phyloP scores from a whole-genome alignment of 805 yeast species.

The Ogataea wickerhamii region DNA sequence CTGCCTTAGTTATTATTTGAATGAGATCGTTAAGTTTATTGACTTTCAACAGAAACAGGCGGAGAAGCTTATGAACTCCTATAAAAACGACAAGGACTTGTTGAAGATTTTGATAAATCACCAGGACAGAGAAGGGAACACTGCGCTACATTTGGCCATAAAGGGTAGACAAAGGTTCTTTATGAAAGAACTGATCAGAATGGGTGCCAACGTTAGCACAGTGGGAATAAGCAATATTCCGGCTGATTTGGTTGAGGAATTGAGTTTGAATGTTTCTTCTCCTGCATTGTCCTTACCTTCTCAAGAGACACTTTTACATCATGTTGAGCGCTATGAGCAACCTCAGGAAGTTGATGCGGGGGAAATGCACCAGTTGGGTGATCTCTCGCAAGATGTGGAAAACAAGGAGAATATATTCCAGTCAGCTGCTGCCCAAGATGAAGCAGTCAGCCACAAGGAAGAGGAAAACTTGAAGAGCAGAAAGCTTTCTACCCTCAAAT shows the following conservation, averaged over 20 bases:
- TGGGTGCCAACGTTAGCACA: constrained; percentile 40
- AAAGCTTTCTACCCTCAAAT: not conserved
- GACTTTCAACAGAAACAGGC: constrained; percentile 30
- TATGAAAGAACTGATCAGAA: constrained; percentile 40
- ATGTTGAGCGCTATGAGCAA: not conserved
- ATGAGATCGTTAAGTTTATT: constrained; percentile 29
- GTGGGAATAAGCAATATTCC: constrained; percentile 25
- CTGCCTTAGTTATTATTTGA: constrained; percentile 53
- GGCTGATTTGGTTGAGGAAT: constrained; percentile 18
- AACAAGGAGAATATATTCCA: constrained; percentile 48
- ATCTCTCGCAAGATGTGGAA: constrained; percentile 36
- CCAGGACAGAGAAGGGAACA: constrained; percentile 79
- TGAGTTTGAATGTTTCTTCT: constrained; percentile 1
- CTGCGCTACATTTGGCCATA: constrained; percentile 78
- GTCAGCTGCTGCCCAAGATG: constrained; percentile 4
- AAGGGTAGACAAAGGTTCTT: constrained; percentile 48
- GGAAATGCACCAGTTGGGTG: constrained; percentile 4
- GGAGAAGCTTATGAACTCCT: constrained; percentile 18
- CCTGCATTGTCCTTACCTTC: not conserved
- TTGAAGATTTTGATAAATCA: constrained; percentile 64
- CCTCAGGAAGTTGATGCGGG: not conserved
- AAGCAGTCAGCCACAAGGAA: constrained; percentile 4
- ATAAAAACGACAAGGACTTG: constrained; percentile 35
- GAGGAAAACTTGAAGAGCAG: not conserved
- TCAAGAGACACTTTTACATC: not conserved